A percentile compares a stretch with the other conserved stretches of the same genome.
These are phyloP conservation scores for Colletotrichum sp. DNA, from an alignment of 2,329 filamentous ascomycete genomes.

Conservation along the genomic window DNA sequence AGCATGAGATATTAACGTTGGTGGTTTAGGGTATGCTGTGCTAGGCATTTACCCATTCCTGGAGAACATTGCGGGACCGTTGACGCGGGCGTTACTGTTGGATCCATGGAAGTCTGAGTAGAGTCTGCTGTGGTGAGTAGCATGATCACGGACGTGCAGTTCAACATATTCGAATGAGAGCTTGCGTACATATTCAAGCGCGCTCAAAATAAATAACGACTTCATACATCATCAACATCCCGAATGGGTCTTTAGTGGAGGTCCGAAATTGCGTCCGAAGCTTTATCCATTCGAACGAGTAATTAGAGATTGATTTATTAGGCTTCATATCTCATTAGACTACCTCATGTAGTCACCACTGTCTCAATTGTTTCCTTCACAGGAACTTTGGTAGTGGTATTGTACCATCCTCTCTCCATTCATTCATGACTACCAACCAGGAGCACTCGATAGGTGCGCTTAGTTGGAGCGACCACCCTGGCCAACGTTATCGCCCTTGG, in stretches of 20 bases:
- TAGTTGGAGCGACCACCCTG: slow-evolving; percentile 37
- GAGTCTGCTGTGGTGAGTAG: too few species aligned
- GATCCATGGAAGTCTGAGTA: not conserved
- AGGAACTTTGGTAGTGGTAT: too few species aligned
- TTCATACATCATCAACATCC: too few species aligned
- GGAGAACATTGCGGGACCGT: not conserved
- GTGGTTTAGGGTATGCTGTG: not conserved
- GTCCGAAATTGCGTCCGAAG: too few species aligned
- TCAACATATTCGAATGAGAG: too few species aligned
- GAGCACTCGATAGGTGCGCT: too few species aligned
- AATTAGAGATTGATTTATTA: not conserved
- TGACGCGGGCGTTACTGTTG: not conserved
- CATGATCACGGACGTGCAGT: fast-evolving
- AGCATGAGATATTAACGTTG: not conserved
- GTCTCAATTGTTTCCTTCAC: too few species aligned
- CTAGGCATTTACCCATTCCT: slow-evolving; percentile 4
- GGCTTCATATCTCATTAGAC: slow-evolving; percentile 7
- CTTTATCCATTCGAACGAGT: fast-evolving
- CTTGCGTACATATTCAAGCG: too few species aligned
- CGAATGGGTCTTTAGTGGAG: too few species aligned
- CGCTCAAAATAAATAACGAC: too few species aligned
- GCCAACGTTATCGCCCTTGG: slow-evolving; percentile 42
- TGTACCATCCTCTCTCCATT: not conserved
- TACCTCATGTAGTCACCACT: slow-evolving; percentile 11
- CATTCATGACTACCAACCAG: too few species aligned